A percentile compares a stretch with the other conserved stretches of the same genome.
Conservation (phyloP, 1,284 basidiomycete species). For the Heterobasidion occidentale region DNA sequence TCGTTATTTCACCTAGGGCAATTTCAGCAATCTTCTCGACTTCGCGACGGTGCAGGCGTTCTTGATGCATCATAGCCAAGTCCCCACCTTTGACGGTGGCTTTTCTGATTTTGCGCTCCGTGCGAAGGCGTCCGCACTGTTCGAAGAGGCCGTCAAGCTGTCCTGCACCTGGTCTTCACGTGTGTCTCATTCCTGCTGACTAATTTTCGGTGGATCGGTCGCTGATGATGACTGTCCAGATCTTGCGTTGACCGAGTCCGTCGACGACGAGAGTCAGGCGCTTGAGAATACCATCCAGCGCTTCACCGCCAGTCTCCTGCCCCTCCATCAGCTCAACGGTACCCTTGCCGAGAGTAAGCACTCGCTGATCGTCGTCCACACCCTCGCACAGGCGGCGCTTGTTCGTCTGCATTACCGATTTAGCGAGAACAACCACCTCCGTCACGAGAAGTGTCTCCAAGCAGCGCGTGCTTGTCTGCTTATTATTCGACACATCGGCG, state of each 20-base stretch:
- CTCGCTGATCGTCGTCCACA: slow-evolving; percentile 51
- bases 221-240: slow-evolving; percentile 11
- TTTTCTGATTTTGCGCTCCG: slow-evolving; percentile 58
- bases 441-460: slow-evolving; percentile 56
- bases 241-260: slow-evolving; percentile 33
- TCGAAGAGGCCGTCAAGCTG: slow-evolving; percentile 55
- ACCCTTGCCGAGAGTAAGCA: slow-evolving; percentile 52
- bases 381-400: slow-evolving; percentile 58
- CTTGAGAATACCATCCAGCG: slow-evolving; percentile 56
- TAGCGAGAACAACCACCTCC: slow-evolving; percentile 47
- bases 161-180: slow-evolving; percentile 52
- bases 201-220: slow-evolving; percentile 6
- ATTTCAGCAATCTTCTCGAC: slow-evolving; percentile 38
- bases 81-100: slow-evolving; percentile 37
- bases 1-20: slow-evolving; percentile 35
- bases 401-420: slow-evolving; percentile 60
- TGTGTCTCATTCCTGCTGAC: slow-evolving; percentile 25
- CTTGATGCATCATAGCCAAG: slow-evolving; percentile 42
- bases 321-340: slow-evolving; percentile 54
- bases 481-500: slow-evolving; percentile 52
- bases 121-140: slow-evolving; percentile 68
- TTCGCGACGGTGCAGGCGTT: slow-evolving; percentile 55
- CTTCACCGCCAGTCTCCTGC: slow-evolving; percentile 54
- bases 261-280: slow-evolving; percentile 48
- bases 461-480: slow-evolving; percentile 51